Evolutionary conservation across 495 filamentous ascomycete genomes (phyloP).

Genomic region (Talaromyces liani): DNA sequence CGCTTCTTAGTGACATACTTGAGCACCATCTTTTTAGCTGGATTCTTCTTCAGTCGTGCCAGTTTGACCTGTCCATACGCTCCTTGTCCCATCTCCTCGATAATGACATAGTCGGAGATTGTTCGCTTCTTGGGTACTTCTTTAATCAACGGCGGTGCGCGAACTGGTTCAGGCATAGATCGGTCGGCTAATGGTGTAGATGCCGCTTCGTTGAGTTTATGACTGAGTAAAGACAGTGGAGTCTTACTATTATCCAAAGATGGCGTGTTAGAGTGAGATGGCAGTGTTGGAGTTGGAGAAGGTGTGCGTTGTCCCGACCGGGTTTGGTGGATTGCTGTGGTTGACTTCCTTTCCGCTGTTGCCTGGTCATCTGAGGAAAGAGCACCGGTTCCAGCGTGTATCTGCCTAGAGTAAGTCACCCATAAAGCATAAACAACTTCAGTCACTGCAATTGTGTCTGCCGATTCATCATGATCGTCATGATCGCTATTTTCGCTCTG

Average conservation of each 20-base stretch:
- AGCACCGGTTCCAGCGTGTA: slow-evolving; percentile 58
- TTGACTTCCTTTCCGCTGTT: neutral
- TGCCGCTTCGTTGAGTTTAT: slow-evolving; percentile 69
- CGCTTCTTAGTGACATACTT: slow-evolving; percentile 97
- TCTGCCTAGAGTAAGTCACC: slow-evolving; percentile 91
- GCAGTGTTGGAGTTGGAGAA: slow-evolving; percentile 68
- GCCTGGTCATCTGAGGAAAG: neutral
- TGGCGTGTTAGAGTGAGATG: slow-evolving; percentile 56
- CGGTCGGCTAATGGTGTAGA: slow-evolving; percentile 43
- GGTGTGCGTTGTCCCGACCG: slow-evolving; percentile 30
- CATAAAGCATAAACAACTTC: slow-evolving; percentile 92
- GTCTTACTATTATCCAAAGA: slow-evolving; percentile 44
- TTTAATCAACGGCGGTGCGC: slow-evolving; percentile 17
- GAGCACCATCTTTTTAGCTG: slow-evolving; percentile 76
- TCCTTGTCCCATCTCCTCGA: slow-evolving; percentile 98
- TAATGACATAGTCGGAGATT: slow-evolving; percentile 83
- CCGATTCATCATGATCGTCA: slow-evolving; percentile 30
- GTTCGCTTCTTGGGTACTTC: slow-evolving; percentile 58
- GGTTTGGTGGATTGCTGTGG: slow-evolving; percentile 9
- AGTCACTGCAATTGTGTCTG: slow-evolving; percentile 42
- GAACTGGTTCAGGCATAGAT: slow-evolving; percentile 15
- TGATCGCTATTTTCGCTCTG: slow-evolving; percentile 17
- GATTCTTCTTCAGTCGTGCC: slow-evolving; percentile 74
- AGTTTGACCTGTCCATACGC: slow-evolving; percentile 98
- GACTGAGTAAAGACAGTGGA: slow-evolving; percentile 55